Percentiles rank a stretch among this genome's conserved stretches.
phyloP scores from a whole-genome alignment of 371 early-diverging fungal species.

The Lichtheimia hyalospora region DNA sequence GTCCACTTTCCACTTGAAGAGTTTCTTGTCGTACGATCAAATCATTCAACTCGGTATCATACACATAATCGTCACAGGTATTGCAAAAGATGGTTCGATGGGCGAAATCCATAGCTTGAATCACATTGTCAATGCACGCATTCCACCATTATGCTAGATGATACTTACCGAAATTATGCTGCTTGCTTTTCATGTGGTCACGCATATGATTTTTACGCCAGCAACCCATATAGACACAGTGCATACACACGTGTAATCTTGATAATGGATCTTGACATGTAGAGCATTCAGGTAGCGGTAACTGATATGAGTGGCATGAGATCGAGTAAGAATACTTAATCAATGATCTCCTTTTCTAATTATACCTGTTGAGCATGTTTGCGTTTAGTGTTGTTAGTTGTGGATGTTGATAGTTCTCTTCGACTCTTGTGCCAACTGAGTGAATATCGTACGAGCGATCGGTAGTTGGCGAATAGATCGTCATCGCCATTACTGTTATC shows the following conservation, averaged over 20 bases:
- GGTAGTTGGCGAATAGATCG: slow-evolving; percentile 32
- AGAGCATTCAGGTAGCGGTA: slow-evolving; percentile 71
- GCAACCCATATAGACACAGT: slow-evolving; percentile 69
- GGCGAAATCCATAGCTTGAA: slow-evolving; percentile 46
- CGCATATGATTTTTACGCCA: slow-evolving; percentile 68
- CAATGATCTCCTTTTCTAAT: no score
- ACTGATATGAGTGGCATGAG: slow-evolving; percentile 24
- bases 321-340: background rate
- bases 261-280: slow-evolving; percentile 64
- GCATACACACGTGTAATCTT: slow-evolving; percentile 81
- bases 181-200: slow-evolving; percentile 55
- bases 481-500: slow-evolving; percentile 9
- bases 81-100: slow-evolving; percentile 70
- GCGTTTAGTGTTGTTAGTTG: slow-evolving; percentile 16
- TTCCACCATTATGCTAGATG: background rate
- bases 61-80: slow-evolving; percentile 85
- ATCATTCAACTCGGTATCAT: slow-evolving; percentile 76
- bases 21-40: slow-evolving; percentile 57
- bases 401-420: background rate
- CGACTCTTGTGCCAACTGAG: slow-evolving; percentile 31
- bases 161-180: slow-evolving; percentile 66
- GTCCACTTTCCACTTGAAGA: slow-evolving; percentile 20
- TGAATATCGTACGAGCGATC: slow-evolving; percentile 35
- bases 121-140: background rate
- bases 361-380: slow-evolving; percentile 18